phyloP scores from a whole-genome alignment of 805 yeast species.

The Candida boleticola region DNA sequence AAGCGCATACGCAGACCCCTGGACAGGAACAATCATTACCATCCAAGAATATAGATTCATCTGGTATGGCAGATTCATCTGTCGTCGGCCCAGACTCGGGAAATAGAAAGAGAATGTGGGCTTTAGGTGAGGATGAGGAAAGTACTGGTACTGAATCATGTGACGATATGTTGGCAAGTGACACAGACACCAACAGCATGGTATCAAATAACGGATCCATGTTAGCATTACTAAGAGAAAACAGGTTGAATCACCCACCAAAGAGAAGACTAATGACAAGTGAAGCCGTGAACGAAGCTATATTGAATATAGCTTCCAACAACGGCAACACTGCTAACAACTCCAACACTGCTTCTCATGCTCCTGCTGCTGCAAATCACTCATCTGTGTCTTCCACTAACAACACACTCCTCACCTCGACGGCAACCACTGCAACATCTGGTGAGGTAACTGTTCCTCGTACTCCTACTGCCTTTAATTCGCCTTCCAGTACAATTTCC shows the following conservation, averaged over 20 bases:
- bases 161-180: slow-evolving; percentile 36
- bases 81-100: slow-evolving; percentile 9
- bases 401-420: slow-evolving; percentile 5
- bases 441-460: slow-evolving; percentile 8
- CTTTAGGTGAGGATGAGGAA: slow-evolving; percentile 12
- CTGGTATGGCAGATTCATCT: background rate
- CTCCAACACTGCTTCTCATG: background rate
- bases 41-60: background rate
- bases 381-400: background rate
- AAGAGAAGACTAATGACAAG: slow-evolving; percentile 29
- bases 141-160: slow-evolving; percentile 18
- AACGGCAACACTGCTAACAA: background rate
- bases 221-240: slow-evolving; percentile 13
- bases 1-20: background rate
- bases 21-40: background rate
- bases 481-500: slow-evolving; percentile 32
- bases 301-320: background rate
- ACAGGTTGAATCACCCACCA: slow-evolving; percentile 31
- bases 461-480: slow-evolving; percentile 27
- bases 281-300: slow-evolving; percentile 1
- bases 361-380: background rate
- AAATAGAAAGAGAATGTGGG: slow-evolving; percentile 24
- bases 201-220: slow-evolving; percentile 14
- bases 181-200: slow-evolving; percentile 27
- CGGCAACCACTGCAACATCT: slow-evolving; percentile 4